phyloP scores from a whole-genome alignment of 2,329 filamentous ascomycete species.

The Escovopsis sp. region DNA sequence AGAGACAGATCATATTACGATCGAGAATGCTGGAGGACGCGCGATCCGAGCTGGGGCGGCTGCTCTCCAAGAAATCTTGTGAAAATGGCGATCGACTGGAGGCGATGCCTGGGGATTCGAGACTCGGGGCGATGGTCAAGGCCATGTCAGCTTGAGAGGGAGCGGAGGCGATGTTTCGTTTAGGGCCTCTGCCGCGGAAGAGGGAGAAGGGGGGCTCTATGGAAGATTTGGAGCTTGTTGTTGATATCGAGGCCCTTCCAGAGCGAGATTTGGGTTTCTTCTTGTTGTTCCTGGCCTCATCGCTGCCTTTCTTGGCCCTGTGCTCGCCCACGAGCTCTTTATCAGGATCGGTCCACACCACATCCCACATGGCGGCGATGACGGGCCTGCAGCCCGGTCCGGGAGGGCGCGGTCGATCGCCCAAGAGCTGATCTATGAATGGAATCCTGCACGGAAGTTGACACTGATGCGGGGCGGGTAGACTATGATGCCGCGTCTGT shows the following conservation, averaged over 20 bases:
- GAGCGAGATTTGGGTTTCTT: conserved; percentile 11
- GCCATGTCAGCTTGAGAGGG: conserved; percentile 8
- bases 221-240: conserved; percentile 27
- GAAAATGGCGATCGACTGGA: conserved; percentile 14
- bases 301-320: conserved; percentile 30
- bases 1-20: conserved; percentile 1
- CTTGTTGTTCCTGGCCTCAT: conserved; percentile 5
- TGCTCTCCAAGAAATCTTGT: conserved; percentile 11
- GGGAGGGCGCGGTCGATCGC: background rate
- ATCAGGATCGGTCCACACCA: conserved; percentile 41
- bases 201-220: conserved; percentile 26
- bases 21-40: conserved; percentile 3
- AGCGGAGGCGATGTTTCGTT: conserved; percentile 9
- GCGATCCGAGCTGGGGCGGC: conserved; percentile 11
- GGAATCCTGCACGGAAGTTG: background rate
- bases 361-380: conserved; percentile 35
- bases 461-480: conserved; percentile 1
- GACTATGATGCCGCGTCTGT: background rate
- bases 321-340: conserved; percentile 37
- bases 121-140: conserved; percentile 10
- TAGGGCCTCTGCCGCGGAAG: conserved; percentile 23
- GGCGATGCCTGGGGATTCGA: conserved; percentile 11
- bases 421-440: background rate
- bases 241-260: conserved; percentile 23
- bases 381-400: conserved; percentile 2